Evolutionary conservation across 73 alveolate species (phyloP).

Genomic region (Paramecium pentaurelia): DNA sequence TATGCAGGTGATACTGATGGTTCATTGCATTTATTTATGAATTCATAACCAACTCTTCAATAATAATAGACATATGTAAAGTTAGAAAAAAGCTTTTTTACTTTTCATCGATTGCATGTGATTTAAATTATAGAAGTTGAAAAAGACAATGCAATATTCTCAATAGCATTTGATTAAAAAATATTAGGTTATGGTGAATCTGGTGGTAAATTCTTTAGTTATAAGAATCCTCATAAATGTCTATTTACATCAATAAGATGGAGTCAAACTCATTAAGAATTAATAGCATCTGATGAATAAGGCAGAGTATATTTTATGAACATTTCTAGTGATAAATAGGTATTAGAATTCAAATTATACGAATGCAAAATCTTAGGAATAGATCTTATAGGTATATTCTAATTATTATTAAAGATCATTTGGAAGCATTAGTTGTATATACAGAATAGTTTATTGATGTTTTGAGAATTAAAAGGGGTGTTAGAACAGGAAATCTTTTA

Average conservation of each 20-base stretch:
- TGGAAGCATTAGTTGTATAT: slow-evolving; percentile 66
- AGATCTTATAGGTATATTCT: slow-evolving; percentile 34
- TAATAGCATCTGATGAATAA: slow-evolving; percentile 80
- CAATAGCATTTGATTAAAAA: slow-evolving; percentile 82
- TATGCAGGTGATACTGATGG: slow-evolving; percentile 95
- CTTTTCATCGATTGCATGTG: slow-evolving; percentile 77
- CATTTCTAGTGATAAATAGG: slow-evolving; percentile 84
- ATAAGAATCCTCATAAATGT: slow-evolving; percentile 81
- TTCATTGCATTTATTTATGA: slow-evolving; percentile 69
- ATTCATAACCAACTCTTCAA: slow-evolving; percentile 60
- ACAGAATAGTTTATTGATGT: slow-evolving; percentile 75
- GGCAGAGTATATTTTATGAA: slow-evolving; percentile 84
- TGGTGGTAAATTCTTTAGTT: slow-evolving; percentile 72
- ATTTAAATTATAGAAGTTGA: slow-evolving; percentile 74
- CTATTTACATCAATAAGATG: slow-evolving; percentile 69
- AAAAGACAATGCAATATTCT: slow-evolving; percentile 80
- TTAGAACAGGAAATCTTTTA: slow-evolving; percentile 75
- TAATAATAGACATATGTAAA: slow-evolving; percentile 65
- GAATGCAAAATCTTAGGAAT: slow-evolving; percentile 58
- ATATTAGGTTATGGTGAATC: slow-evolving; percentile 83
- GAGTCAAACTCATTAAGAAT: slow-evolving; percentile 64
- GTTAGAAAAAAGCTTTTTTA: slow-evolving; percentile 71
- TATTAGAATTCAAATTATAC: slow-evolving; percentile 69
- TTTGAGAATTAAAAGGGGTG: slow-evolving; percentile 76
- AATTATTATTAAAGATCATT: slow-evolving; percentile 66